Base-by-base conservation (phyloP, 108 stramenopile genomes). In the Fragilaria crotonensis region DNA sequence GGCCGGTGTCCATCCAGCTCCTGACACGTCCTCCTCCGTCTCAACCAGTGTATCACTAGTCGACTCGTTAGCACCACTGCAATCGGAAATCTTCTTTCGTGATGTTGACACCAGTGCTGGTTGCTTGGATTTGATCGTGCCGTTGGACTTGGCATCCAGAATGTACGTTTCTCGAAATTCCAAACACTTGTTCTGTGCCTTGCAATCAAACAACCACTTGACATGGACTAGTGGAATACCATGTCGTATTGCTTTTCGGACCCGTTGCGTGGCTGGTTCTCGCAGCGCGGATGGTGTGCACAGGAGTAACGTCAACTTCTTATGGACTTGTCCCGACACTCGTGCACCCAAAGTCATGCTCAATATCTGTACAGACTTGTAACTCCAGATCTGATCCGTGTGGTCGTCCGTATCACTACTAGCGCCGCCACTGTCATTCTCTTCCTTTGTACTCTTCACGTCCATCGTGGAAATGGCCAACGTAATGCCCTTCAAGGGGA, bases 201-300 rank as follows among this genome's bases (percentile, higher is more conserved):
- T 30, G 49, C 81, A 83, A 5, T 72, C 48, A 45, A 59, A 45
- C 17, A 87, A 25, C 89, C 89, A 90, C 3, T 49, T 62, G 11
- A 81, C 62, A 50, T 73, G 53, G 0, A 86, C 64, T 29, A 90
- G 62, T 5, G 81, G 80, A 20, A 86, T 83, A 20, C 72, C 64
- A n/a, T 67, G 63, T 49, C 81, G 81, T 45, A 67, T n/a, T 3
- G 89, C 89, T 63, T 87, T 85, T 36, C 85, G 77, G 5, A 90
- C 75, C n/a, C 89, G 72, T 59, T 90, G 89, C 4, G 89, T 90
- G 1, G 71, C 60, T 22, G 52, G 49, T 25, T 63, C 20, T 55
- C 64, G 56, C 7, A 87, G 66, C 1, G 83, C 81, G 21, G 69
- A 66, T 25, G 32, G 44, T 5, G 78, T 73, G 31, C 70, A 84